phyloP scores from a whole-genome alignment of 208 protist genomes.

The Acanthamoeba rhysodes region DNA sequence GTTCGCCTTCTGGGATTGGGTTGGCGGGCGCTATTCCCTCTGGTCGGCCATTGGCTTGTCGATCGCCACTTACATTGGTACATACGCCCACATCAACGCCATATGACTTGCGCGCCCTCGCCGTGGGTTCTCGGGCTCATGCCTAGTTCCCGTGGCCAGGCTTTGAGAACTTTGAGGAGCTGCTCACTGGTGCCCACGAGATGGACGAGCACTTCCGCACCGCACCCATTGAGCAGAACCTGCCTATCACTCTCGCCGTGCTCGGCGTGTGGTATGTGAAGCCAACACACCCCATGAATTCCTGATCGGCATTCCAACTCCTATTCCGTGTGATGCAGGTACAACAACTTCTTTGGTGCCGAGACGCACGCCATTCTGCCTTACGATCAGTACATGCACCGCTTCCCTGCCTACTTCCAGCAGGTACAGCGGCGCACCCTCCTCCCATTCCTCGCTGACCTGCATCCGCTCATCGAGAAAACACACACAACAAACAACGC shows the following conservation, averaged over 20 bases:
- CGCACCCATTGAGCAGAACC: slow-evolving; percentile 89
- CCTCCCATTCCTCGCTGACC: not conserved
- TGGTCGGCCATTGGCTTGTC: slow-evolving; percentile 98
- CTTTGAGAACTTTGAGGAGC: slow-evolving; percentile 96
- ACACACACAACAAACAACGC: too few relatives aligned
- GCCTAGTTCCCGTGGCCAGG: not conserved
- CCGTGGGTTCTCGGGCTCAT: too few relatives aligned
- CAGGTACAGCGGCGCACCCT: slow-evolving; percentile 90
- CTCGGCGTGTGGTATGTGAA: slow-evolving; percentile 96
- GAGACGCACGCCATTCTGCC: slow-evolving; percentile 97
- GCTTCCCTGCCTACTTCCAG: slow-evolving; percentile 98
- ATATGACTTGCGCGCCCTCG: too few relatives aligned
- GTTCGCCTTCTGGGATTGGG: slow-evolving; percentile 99
- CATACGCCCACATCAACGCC: too few relatives aligned
- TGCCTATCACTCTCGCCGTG: slow-evolving; percentile 96
- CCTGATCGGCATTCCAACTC: not conserved
- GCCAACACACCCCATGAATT: not conserved
- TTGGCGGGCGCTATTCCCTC: slow-evolving; percentile 98
- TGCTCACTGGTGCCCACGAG: slow-evolving; percentile 93
- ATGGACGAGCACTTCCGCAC: slow-evolving; percentile 92
- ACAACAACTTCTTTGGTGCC: slow-evolving; percentile 97
- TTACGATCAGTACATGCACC: slow-evolving; percentile 98
- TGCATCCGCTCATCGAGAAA: not conserved
- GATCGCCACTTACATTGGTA: slow-evolving; percentile 96
- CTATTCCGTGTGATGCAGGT: slow-evolving; percentile 62